These are phyloP conservation scores for Cryptosporidium felis DNA, from an alignment of 169 alveolate species.

Conservation along the genomic window DNA sequence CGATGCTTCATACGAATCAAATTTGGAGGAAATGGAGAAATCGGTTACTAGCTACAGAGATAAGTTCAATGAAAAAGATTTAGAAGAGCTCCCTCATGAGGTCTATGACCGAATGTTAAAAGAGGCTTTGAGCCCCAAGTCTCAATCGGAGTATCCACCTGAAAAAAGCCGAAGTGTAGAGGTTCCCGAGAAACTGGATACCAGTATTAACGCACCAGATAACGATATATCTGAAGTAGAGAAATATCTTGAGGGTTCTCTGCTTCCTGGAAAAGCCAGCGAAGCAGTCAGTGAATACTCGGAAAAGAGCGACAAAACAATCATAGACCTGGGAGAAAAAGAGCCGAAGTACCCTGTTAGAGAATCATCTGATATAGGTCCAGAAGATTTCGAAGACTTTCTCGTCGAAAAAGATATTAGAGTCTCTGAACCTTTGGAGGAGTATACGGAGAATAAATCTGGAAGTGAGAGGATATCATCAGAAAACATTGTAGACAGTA, in stretches of 20 bases:
- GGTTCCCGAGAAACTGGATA: background rate
- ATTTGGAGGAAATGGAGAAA: conserved; percentile 15
- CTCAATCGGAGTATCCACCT: background rate
- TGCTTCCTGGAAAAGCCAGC: background rate
- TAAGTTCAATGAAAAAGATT: background rate
- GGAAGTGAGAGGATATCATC: background rate
- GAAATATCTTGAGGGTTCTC: background rate
- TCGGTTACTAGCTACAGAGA: conserved; percentile 19
- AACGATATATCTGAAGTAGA: background rate
- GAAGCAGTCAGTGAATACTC: background rate
- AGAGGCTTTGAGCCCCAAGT: background rate
- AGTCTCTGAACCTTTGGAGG: background rate
- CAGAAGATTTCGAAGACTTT: background rate
- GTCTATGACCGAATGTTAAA: conserved; percentile 22
- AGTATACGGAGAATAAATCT: background rate
- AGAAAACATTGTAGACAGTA: background rate
- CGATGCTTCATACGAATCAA: conserved; percentile 24
- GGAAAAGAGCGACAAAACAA: background rate
- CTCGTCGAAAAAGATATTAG: background rate
- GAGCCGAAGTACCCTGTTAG: background rate
- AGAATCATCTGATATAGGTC: background rate
- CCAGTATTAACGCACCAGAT: background rate
- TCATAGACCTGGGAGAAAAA: background rate
- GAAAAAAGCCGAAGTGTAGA: background rate
- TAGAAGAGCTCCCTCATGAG: conserved; percentile 18